Percentiles rank a stretch among this genome's conserved stretches.
Conservation (phyloP, 1,284 basidiomycete species). For the Apiotrichum laibachii region DNA sequence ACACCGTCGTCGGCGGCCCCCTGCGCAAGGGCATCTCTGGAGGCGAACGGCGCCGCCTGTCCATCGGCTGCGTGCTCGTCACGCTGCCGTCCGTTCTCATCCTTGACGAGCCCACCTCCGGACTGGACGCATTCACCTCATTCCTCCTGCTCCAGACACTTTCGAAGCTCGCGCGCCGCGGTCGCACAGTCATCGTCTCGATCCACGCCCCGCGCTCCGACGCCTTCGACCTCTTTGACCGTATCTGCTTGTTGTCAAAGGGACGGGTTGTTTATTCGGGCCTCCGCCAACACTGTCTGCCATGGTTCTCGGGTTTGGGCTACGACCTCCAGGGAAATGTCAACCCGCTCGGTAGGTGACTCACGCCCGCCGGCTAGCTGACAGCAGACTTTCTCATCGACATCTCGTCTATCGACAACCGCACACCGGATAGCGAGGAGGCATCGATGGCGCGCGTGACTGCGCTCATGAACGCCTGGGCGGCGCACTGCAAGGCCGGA, state of each 20-base stretch:
- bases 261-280: constrained; percentile 57
- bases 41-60: constrained; percentile 75
- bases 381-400: constrained; percentile 56
- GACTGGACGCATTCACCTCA: constrained; percentile 56
- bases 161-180: constrained; percentile 53
- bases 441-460: constrained; percentile 34
- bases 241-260: constrained; percentile 54
- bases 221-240: constrained; percentile 55
- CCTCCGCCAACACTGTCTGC: constrained; percentile 42
- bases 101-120: constrained; percentile 59
- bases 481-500: background rate
- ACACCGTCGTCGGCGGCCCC: constrained; percentile 55
- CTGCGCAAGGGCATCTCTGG: constrained; percentile 69
- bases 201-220: constrained; percentile 59
- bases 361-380: constrained; percentile 7
- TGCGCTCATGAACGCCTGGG: constrained; percentile 40
- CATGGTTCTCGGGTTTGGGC: constrained; percentile 52
- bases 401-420: constrained; percentile 54
- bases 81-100: constrained; percentile 75
- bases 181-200: constrained; percentile 56
- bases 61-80: constrained; percentile 78
- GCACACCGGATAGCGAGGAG: constrained; percentile 51
- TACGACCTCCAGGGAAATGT: constrained; percentile 42
- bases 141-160: constrained; percentile 56
- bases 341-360: constrained; percentile 47